Percentiles rank a stretch among this genome's conserved stretches.
Conservation (phyloP, 495 filamentous ascomycete species). For the Bacidia gigantensis region DNA sequence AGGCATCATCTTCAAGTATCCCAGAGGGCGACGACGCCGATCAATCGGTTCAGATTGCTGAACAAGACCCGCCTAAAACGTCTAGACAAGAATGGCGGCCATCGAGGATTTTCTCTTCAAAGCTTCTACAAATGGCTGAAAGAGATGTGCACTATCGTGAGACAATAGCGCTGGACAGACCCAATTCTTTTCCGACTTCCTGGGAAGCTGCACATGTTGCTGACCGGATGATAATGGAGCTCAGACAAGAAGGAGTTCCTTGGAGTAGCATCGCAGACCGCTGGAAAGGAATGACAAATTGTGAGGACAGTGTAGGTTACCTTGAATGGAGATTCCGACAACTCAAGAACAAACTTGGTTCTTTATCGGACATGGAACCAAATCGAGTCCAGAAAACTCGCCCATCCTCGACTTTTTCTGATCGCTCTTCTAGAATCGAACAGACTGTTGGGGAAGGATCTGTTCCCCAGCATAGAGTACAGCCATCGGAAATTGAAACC, state of each 20-base stretch:
- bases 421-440: too few species aligned
- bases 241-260: background rate
- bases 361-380: background rate
- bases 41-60: too few species aligned
- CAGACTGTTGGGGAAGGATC: too few species aligned
- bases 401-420: too few species aligned
- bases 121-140: background rate
- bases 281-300: background rate
- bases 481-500: too few species aligned
- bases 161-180: background rate
- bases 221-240: background rate
- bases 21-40: background rate
- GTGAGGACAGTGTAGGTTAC: background rate
- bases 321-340: background rate
- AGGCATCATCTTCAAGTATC: background rate
- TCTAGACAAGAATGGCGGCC: too few species aligned
- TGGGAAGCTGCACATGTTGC: background rate
- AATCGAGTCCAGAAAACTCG: background rate
- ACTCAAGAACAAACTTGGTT: background rate
- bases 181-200: background rate
- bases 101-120: too few species aligned
- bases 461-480: too few species aligned
- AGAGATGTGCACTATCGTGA: too few species aligned
- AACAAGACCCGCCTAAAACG: too few species aligned
- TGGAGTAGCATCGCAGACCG: background rate